Evolutionary conservation across 495 filamentous ascomycete species (phyloP).

Genomic region (Baudoinia panamericana): DNA sequence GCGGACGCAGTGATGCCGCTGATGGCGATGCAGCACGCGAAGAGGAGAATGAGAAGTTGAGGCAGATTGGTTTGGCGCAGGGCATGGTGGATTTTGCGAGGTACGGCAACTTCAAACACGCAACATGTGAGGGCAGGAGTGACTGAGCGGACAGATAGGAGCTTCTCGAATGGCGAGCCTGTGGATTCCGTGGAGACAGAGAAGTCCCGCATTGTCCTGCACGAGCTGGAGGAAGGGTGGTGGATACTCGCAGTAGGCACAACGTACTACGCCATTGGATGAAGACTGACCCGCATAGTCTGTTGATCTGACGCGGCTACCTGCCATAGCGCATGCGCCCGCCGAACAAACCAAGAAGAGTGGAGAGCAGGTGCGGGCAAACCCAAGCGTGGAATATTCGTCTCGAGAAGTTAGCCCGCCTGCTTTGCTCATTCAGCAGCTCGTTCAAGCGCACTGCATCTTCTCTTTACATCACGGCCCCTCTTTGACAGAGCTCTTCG

Average conservation of each 20-base stretch:
- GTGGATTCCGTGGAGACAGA: constrained; percentile 86
- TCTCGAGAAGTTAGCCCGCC: constrained; percentile 80
- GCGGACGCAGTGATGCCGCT: constrained; percentile 28
- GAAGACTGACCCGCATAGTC: constrained; percentile 38
- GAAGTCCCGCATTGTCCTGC: constrained; percentile 65
- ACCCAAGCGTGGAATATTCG: constrained; percentile 53
- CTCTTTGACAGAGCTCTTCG: constrained; percentile 51
- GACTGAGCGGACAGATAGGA: constrained; percentile 33
- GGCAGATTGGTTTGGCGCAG: constrained; percentile 94
- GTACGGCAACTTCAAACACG: constrained; percentile 28
- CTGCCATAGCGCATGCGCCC: constrained; percentile 16
- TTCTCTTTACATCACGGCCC: constrained; percentile 79
- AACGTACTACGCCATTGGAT: not conserved
- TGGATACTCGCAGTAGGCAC: constrained; percentile 73
- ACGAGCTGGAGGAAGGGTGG: constrained; percentile 81
- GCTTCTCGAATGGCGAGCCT: constrained; percentile 62
- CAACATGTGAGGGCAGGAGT: constrained; percentile 1
- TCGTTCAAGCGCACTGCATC: constrained; percentile 65
- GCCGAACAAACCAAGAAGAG: constrained; percentile 16
- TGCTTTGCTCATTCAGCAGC: constrained; percentile 60
- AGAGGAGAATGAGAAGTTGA: constrained; percentile 65
- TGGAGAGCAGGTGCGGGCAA: constrained; percentile 20
- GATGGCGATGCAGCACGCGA: constrained; percentile 33
- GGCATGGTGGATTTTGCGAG: constrained; percentile 89
- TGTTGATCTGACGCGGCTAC: constrained; percentile 57